phyloP scores from a whole-genome alignment of 176 grass and related monocot genomes.

The Carex pumila region DNA sequence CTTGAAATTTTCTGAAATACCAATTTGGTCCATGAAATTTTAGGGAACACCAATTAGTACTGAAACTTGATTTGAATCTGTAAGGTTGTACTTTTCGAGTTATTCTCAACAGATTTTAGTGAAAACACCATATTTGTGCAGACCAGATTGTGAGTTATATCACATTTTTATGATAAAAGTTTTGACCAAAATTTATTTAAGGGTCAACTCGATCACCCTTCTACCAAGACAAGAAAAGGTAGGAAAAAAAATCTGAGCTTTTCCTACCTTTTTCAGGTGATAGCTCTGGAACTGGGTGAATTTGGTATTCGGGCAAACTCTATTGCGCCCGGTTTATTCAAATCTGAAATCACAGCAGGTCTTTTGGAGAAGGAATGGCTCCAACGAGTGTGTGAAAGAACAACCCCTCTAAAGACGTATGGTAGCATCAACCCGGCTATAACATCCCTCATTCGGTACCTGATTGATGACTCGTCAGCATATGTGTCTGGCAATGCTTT shows the following conservation, averaged over 20 bases:
- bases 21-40: background rate
- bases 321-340: conserved; percentile 37
- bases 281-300: conserved; percentile 34
- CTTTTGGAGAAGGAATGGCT: conserved; percentile 34
- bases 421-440: conserved; percentile 30
- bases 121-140: background rate
- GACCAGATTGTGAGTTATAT: no score
- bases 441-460: conserved; percentile 35
- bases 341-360: conserved; percentile 31
- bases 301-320: conserved; percentile 34
- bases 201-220: no score
- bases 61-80: background rate
- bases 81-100: background rate
- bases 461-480: conserved; percentile 36
- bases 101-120: background rate
- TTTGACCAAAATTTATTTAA: no score
- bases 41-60: background rate
- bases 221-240: no score
- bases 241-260: no score
- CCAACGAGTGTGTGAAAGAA: conserved; percentile 16
- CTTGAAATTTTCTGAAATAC: background rate
- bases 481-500: conserved; percentile 39
- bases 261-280: conserved; percentile 21
- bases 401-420: conserved; percentile 25
- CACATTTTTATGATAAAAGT: no score